Percentiles rank a stretch among this genome's conserved stretches.
These are phyloP conservation scores for Aphanomyces stellatus DNA, from an alignment of 352 stramenopile genomes.

Conservation along the genomic window DNA sequence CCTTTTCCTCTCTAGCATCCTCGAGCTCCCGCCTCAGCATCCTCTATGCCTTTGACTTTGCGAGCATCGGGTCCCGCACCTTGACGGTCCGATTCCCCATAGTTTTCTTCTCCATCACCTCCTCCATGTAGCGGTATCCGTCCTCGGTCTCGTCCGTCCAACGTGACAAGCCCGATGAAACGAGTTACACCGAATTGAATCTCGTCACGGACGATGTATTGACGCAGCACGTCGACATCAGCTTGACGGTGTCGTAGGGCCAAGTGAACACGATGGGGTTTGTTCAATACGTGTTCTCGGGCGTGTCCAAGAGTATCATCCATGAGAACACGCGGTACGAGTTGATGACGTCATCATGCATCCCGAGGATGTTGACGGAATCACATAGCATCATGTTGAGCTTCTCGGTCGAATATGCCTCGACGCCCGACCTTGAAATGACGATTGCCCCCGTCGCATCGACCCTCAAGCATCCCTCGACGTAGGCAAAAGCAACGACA, in stretches of 20 bases:
- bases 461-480: slow-evolving; percentile 46
- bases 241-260: slow-evolving; percentile 6
- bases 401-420: slow-evolving; percentile 53
- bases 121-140: slow-evolving; percentile 20
- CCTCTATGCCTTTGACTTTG: slow-evolving; percentile 7
- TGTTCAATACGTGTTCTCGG: slow-evolving; percentile 56
- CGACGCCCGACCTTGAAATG: slow-evolving; percentile 39
- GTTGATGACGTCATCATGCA: slow-evolving; percentile 30
- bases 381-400: slow-evolving; percentile 4
- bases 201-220: slow-evolving; percentile 29
- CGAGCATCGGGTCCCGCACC: not conserved
- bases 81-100: not conserved
- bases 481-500: no score
- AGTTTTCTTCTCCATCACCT: not conserved
- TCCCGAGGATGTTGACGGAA: not conserved
- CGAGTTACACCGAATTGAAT: slow-evolving; percentile 48
- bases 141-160: slow-evolving; percentile 53
- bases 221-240: not conserved
- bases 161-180: slow-evolving; percentile 33
- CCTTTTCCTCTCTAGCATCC: slow-evolving; percentile 48
- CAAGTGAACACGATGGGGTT: slow-evolving; percentile 46
- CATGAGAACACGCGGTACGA: slow-evolving; percentile 53
- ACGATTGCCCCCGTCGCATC: slow-evolving; percentile 35
- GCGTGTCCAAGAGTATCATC: slow-evolving; percentile 56
- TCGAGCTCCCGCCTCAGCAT: not conserved